Base-by-base conservation (phyloP, 371 early-diverging fungal genomes). In the Mortierella sp. region DNA sequence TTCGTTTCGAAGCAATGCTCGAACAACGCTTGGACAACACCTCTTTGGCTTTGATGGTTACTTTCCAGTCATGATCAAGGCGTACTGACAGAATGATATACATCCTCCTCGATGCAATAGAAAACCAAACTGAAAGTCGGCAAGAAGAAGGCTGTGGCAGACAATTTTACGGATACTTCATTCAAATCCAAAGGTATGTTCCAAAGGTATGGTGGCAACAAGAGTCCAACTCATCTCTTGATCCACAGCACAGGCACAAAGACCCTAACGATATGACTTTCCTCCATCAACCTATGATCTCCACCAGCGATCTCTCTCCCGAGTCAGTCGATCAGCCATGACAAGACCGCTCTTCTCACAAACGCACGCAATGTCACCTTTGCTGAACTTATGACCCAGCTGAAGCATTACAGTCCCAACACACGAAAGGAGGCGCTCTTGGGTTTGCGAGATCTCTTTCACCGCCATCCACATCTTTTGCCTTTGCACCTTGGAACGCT, bases 101-200 rank as follows among this genome's bases (percentile, higher is more conserved):
- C 34, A 42, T n/a, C 26, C 34, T 8, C 16, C 50, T 24, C 51
- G 18, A n/a, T 26, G 7, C 41, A 23, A 52, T 81, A 92, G 91
- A 96, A 96, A 92, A 89, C 90, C 67, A 94, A 92, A 81, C 87
- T 96, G 41, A 96, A 96, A 78, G 90, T 96, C 43, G 97, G 97
- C 50, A 92, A 95, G 80, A 91, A 91, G 78, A 91, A 93, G 82
- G 84, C 87, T 19, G 80, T 87, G n/a, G 83, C 95, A 10, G 84
- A 85, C 48, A 96, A 88, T 78, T 86, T 86, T 41, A 95, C 95
- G 19, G 91, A 94, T 56, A 90, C 93, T n/a, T 90, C 94, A 12
- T 94, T 95, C 80, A 90, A 87, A 45, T 86, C 96, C 0, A 90
- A 89, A 83, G 83, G 93, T 93, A 86, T 6, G 13, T 7, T 4